Evolutionary conservation across 345 rosid genomes (phyloP).

Genomic region (Gossypium sturtianum): DNA sequence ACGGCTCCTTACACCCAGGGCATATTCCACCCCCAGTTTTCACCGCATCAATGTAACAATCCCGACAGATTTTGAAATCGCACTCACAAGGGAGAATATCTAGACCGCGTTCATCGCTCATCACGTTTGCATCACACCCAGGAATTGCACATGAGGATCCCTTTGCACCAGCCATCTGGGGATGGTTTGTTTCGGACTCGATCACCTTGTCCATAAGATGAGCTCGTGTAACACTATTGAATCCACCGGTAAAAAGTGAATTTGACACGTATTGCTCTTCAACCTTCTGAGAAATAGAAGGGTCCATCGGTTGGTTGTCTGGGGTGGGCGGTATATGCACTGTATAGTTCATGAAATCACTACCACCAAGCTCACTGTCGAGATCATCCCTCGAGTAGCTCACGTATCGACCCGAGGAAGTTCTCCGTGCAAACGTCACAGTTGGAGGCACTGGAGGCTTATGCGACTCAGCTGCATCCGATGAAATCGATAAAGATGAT

Average conservation of each 20-base stretch:
- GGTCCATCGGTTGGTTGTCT: slow-evolving; percentile 92
- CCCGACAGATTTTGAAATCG: slow-evolving; percentile 90
- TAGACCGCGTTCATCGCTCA: slow-evolving; percentile 82
- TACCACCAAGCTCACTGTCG: slow-evolving; percentile 74
- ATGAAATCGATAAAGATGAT: slow-evolving; percentile 51
- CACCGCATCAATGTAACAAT: slow-evolving; percentile 83
- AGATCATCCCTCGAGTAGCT: slow-evolving; percentile 92
- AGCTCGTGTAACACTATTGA: slow-evolving; percentile 77
- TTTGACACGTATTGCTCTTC: slow-evolving; percentile 95
- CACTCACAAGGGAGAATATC: slow-evolving; percentile 96
- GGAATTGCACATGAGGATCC: slow-evolving; percentile 91
- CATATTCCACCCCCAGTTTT: slow-evolving; percentile 76
- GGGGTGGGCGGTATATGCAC: slow-evolving; percentile 95
- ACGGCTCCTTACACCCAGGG: slow-evolving; percentile 84
- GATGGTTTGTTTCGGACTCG: slow-evolving; percentile 81
- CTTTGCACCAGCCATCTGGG: slow-evolving; percentile 95
- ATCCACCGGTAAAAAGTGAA: slow-evolving; percentile 92
- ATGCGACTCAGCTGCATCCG: slow-evolving; percentile 54
- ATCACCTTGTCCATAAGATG: slow-evolving; percentile 97
- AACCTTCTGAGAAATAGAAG: slow-evolving; percentile 82
- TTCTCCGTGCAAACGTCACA: slow-evolving; percentile 71
- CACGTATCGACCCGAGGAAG: slow-evolving; percentile 78
- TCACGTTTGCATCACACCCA: slow-evolving; percentile 90
- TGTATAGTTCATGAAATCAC: slow-evolving; percentile 70
- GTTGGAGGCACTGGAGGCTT: slow-evolving; percentile 59